phyloP scores from a whole-genome alignment of 768 basidiomycete genomes.

The Gloeostereum incarnatum region DNA sequence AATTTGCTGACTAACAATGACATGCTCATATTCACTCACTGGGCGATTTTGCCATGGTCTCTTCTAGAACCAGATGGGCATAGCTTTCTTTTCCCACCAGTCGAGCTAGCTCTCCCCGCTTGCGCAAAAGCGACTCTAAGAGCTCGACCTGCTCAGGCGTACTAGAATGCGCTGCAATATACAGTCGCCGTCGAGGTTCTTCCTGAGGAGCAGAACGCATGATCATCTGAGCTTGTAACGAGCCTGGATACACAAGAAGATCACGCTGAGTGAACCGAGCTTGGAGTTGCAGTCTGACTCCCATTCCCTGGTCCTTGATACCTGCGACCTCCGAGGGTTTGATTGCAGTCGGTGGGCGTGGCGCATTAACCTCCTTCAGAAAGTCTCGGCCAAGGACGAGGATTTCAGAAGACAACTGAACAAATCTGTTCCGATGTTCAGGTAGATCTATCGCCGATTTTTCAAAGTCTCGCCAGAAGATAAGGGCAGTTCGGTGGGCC shows the following conservation, averaged over 20 bases:
- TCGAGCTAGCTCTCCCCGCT: conserved; percentile 74
- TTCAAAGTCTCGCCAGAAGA: conserved; percentile 96
- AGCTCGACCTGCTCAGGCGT: conserved; percentile 64
- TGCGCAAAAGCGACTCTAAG: conserved; percentile 66
- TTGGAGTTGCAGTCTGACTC: conserved; percentile 61
- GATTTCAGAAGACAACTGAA: conserved; percentile 84
- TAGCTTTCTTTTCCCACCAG: conserved; percentile 82
- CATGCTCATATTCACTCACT: conserved; percentile 32
- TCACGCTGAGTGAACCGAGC: conserved; percentile 70
- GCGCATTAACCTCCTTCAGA: conserved; percentile 52
- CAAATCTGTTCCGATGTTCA: conserved; percentile 69
- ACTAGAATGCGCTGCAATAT: conserved; percentile 75
- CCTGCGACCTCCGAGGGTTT: conserved; percentile 63
- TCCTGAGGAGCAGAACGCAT: conserved; percentile 83
- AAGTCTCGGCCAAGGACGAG: conserved; percentile 83
- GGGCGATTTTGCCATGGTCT: conserved; percentile 97
- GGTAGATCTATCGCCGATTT: conserved; percentile 91
- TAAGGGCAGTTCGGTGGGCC: conserved; percentile 80
- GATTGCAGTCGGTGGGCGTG: conserved; percentile 60
- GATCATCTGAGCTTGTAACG: conserved; percentile 88
- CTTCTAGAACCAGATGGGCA: conserved; percentile 77
- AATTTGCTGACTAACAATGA: conserved; percentile 1
- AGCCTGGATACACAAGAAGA: conserved; percentile 76
- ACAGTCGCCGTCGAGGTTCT: conserved; percentile 73
- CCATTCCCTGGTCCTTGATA: conserved; percentile 71